phyloP scores from a whole-genome alignment of 805 yeast species.

The Kodamaea restingae region DNA sequence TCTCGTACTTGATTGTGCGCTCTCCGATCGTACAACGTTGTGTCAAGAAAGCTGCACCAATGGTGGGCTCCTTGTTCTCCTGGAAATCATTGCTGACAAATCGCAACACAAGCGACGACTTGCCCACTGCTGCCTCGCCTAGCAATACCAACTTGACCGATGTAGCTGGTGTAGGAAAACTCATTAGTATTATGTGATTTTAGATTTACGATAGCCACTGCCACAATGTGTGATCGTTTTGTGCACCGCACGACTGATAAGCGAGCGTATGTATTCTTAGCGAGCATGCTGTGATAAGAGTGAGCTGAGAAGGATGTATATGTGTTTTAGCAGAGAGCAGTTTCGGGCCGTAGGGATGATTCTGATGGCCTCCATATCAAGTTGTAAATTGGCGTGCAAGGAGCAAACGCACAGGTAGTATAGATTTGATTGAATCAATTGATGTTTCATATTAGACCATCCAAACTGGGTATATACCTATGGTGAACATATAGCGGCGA shows the following conservation, averaged over 20 bases:
- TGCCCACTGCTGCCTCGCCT: constrained; percentile 98
- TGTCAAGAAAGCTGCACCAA: constrained; percentile 95
- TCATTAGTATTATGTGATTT: constrained; percentile 14
- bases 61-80: constrained; percentile 96
- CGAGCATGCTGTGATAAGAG: neutral
- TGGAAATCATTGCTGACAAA: constrained; percentile 95
- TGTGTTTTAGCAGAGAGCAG: too few species aligned
- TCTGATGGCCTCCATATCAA: too few species aligned
- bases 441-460: too few species aligned
- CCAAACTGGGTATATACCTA: too few species aligned
- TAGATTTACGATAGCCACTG: neutral
- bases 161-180: constrained; percentile 44
- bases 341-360: too few species aligned
- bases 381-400: too few species aligned
- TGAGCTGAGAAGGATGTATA: neutral
- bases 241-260: constrained; percentile 4
- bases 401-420: too few species aligned
- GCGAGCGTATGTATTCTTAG: too few species aligned
- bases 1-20: constrained; percentile 84
- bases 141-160: constrained; percentile 85
- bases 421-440: too few species aligned
- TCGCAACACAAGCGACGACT: constrained; percentile 85
- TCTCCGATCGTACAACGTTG: constrained; percentile 87
- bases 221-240: constrained; percentile 8
- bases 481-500: too few species aligned